Evolutionary conservation across 257 asterid species (phyloP).

Genomic region (Fraxinus anomala): DNA sequence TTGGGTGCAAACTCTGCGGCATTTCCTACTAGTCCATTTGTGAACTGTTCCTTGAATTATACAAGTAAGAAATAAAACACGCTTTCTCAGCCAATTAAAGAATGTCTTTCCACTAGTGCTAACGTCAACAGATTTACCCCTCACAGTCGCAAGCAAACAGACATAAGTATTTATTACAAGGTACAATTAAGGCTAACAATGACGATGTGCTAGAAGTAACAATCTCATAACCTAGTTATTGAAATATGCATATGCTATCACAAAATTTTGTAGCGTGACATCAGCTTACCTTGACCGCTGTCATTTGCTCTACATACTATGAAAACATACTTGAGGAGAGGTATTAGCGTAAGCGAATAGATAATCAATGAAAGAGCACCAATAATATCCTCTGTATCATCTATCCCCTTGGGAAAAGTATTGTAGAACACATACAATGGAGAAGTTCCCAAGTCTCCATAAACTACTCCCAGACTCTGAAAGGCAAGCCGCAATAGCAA

Average conservation of each 20-base stretch:
- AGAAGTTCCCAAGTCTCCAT: conserved; percentile 98
- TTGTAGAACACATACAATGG: conserved; percentile 96
- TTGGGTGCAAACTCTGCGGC: not conserved
- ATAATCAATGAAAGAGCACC: conserved; percentile 96
- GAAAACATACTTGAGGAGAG: conserved; percentile 95
- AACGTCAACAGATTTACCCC: not conserved
- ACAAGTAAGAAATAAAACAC: not conserved
- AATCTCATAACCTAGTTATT: not conserved
- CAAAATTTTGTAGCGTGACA: not conserved
- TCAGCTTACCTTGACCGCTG: conserved; percentile 85
- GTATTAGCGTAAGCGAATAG: conserved; percentile 92
- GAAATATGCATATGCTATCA: not conserved
- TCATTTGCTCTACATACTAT: conserved; percentile 97
- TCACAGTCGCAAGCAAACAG: not conserved
- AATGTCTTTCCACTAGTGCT: not conserved
- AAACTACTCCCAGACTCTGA: conserved; percentile 96
- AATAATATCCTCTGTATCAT: conserved; percentile 74
- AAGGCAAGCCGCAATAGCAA: conserved; percentile 92
- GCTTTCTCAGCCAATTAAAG: not conserved
- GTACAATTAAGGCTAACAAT: not conserved
- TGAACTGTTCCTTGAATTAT: not conserved
- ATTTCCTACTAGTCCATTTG: not conserved
- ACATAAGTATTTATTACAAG: not conserved
- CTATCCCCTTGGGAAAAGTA: conserved; percentile 81
- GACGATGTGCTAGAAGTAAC: not conserved